Evolutionary conservation across 805 yeast species (phyloP), one percentile per base, ranked within the genome.

Genomic region (Starmerella asiatica): DNA sequence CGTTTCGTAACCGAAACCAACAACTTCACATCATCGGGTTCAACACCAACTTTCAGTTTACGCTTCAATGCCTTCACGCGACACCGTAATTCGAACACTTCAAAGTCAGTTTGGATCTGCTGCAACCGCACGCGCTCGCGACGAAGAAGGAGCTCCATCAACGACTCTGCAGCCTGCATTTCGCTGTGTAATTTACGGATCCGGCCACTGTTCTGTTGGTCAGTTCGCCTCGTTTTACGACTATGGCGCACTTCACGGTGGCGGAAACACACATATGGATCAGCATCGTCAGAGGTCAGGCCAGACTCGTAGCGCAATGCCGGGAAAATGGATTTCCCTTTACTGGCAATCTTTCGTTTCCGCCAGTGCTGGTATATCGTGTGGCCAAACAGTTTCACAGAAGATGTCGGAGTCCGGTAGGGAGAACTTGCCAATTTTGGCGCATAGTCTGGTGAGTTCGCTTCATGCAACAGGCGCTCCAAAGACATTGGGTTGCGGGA

Each of bases 201-300:
- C 48, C 86, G 73, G 58, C 86, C 96, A 12, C 85, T 78, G 50
- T 91, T 84, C 51, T 84, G 81, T 26, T 81, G 72, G 62, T 91
- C 98, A 0, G 95, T 82, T 48, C 97, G 74, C 59, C 98, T 75
- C 0, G 98, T 91, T 59, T 91, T 91, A 59, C 98, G 79, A 23
- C 93, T 91, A 56, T 82, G 96, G 49, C 98, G 75, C 48, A 84
- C 79, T 55, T 86, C 97, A 59, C 98, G 79, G 50, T 95, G 76
- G 54, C 98, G 73, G 67, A 91, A 91, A 63, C 96, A 84, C 30
- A 84, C 79, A 59, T 91, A 91, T 1, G 98, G 97, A 58, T 91
- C 96, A 17, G 44, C 37, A 21, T 52, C 55, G 53, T 86, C 96
- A 54, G 85, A 85, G 43, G 83, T 91, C 40, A 73, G 73, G 19